phyloP scores from a whole-genome alignment of 345 rosid species.

The Gossypium australe region DNA sequence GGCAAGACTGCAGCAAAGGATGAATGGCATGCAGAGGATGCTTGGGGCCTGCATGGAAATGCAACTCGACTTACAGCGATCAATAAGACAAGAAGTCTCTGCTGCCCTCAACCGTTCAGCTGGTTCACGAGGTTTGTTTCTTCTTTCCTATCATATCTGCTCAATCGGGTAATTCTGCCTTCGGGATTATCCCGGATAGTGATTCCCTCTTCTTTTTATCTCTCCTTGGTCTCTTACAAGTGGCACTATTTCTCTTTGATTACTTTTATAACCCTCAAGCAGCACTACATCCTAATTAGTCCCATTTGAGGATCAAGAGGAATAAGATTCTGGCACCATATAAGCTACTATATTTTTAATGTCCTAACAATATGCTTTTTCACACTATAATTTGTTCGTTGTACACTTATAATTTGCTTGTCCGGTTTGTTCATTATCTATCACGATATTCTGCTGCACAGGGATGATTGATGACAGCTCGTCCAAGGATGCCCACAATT shows the following conservation, averaged over 20 bases:
- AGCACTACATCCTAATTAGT: not conserved
- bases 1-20: conserved; percentile 89
- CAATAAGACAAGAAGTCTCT: conserved; percentile 85
- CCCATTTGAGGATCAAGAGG: not conserved
- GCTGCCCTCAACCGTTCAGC: conserved; percentile 70
- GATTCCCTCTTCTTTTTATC: not conserved
- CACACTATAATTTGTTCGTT: not conserved
- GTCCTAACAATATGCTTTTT: not conserved
- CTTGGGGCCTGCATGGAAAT: conserved; percentile 97
- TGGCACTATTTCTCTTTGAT: not conserved
- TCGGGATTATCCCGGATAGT: not conserved
- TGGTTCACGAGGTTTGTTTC: conserved; percentile 45
- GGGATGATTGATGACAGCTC: conserved; percentile 35
- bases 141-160: not conserved
- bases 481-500: conserved; percentile 45
- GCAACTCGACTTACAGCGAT: conserved; percentile 93
- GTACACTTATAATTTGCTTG: not conserved
- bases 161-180: not conserved
- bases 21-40: conserved; percentile 89
- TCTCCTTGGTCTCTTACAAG: not conserved
- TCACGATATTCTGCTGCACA: conserved; percentile 30
- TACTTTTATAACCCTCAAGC: not conserved
- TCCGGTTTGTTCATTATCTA: conserved; percentile 1
- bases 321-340: not conserved
- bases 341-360: not conserved